These are phyloP conservation scores for Fusarium buxicola DNA, from an alignment of 2,329 filamentous ascomycete genomes.

Conservation along the genomic window DNA sequence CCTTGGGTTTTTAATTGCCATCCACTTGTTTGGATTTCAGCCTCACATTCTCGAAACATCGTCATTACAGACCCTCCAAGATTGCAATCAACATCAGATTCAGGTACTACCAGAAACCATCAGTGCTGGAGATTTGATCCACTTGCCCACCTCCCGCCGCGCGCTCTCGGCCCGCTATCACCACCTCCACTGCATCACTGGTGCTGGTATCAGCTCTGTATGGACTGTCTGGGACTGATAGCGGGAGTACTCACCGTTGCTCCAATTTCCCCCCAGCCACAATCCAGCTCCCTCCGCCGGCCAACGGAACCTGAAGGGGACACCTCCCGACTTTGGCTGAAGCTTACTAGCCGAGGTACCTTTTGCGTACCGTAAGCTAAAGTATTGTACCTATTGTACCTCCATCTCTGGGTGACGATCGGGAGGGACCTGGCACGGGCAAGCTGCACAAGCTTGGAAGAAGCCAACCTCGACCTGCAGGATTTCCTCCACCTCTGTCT, in stretches of 20 bases:
- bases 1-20: no score
- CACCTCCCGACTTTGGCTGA: not conserved
- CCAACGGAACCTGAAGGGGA: not conserved
- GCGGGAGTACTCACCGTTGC: constrained; percentile 19
- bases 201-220: constrained; percentile 7
- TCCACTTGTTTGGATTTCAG: no score
- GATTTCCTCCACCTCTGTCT: constrained; percentile 34
- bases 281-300: not conserved
- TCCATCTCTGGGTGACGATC: constrained; percentile 28
- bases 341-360: constrained; percentile 1
- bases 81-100: constrained; percentile 3
- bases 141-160: constrained; percentile 22
- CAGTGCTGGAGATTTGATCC: constrained; percentile 9
- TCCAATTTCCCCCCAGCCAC: constrained; percentile 41
- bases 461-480: constrained; percentile 27
- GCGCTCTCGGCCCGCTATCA: constrained; percentile 34
- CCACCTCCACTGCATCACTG: constrained; percentile 16
- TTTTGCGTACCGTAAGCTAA: no score
- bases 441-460: constrained; percentile 29
- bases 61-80: no score
- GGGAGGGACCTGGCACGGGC: constrained; percentile 7
- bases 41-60: no score
- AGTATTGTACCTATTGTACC: constrained; percentile 6
- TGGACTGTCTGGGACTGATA: constrained; percentile 16
- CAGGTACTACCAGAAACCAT: constrained; percentile 16